A percentile compares a stretch with the other conserved stretches of the same genome.
Evolutionary conservation across 192 early-diverging fungal genomes (phyloP).

Genomic region (Radiomyces spectabilis): DNA sequence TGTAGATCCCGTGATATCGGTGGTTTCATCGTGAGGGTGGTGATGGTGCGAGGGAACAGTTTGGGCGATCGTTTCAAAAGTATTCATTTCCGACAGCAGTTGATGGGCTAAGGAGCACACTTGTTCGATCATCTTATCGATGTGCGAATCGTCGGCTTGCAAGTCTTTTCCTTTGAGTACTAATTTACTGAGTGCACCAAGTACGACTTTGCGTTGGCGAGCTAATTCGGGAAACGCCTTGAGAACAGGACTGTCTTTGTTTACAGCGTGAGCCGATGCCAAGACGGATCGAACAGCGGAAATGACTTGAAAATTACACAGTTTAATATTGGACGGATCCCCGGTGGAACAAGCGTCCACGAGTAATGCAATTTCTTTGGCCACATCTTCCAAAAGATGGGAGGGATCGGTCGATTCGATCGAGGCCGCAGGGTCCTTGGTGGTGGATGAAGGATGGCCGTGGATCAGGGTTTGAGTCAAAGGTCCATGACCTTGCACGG

Average conservation of each 20-base stretch:
- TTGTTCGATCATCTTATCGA: neutral
- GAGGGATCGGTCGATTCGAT: no score
- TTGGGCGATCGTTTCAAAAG: constrained; percentile 3
- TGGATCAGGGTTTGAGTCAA: no score
- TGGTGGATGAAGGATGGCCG: no score
- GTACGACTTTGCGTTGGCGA: constrained; percentile 17
- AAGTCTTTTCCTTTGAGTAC: constrained; percentile 20
- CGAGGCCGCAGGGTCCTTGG: no score
- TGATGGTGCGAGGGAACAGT: neutral
- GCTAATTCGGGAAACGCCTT: constrained; percentile 21
- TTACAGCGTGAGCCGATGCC: constrained; percentile 13
- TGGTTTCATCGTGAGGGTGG: neutral
- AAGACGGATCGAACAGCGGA: constrained; percentile 10
- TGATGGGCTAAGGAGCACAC: constrained; percentile 12
- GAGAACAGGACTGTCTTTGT: constrained; percentile 23
- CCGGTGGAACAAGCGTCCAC: constrained; percentile 4
- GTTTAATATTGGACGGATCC: constrained; percentile 6
- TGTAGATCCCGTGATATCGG: neutral
- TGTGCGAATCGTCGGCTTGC: neutral
- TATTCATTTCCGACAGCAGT: constrained; percentile 9
- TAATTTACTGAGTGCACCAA: constrained; percentile 14
- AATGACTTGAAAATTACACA: constrained; percentile 11
- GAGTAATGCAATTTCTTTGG: constrained; percentile 1
- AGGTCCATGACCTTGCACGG: no score
- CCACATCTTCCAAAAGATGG: constrained; percentile 14